Conservation (phyloP, 2,329 filamentous ascomycete species). For the Claviceps cyperi region DNA sequence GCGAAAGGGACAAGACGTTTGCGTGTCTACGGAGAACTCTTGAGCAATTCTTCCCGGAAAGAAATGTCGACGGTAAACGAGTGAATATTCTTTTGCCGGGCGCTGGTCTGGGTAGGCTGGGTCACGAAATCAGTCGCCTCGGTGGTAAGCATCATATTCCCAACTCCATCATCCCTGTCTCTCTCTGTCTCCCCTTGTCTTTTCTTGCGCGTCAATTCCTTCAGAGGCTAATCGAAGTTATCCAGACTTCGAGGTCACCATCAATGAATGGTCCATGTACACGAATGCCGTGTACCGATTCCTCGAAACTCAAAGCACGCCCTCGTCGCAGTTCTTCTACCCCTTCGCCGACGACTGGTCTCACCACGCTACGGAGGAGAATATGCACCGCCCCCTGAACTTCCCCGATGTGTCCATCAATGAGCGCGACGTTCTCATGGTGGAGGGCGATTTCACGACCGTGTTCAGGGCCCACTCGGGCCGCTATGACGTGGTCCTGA, state of each 20-base stretch:
- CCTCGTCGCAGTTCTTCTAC: slow-evolving; percentile 21
- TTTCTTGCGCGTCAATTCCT: background rate
- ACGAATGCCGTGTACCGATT: slow-evolving; percentile 41
- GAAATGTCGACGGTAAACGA: slow-evolving; percentile 1
- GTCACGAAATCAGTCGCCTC: slow-evolving; percentile 33
- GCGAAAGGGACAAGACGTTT: slow-evolving; percentile 31
- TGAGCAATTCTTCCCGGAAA: slow-evolving; percentile 16
- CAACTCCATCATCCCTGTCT: background rate
- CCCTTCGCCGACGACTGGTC: slow-evolving; percentile 44
- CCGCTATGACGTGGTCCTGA: slow-evolving; percentile 34
- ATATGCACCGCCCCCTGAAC: slow-evolving; percentile 30
- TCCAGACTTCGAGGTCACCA: slow-evolving; percentile 33
- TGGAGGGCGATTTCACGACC: slow-evolving; percentile 43
- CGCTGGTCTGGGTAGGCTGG: slow-evolving; percentile 36
- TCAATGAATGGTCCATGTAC: slow-evolving; percentile 44
- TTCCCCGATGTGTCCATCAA: slow-evolving; percentile 29
- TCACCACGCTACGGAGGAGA: slow-evolving; percentile 32
- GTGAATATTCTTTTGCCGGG: slow-evolving; percentile 35
- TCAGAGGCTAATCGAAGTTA: background rate
- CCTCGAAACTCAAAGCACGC: slow-evolving; percentile 20
- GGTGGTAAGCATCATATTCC: slow-evolving; percentile 14
- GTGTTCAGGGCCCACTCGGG: slow-evolving; percentile 15
- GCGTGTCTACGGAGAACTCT: slow-evolving; percentile 22
- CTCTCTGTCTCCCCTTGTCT: background rate
- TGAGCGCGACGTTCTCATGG: slow-evolving; percentile 25